Evolutionary conservation across 768 basidiomycete genomes (phyloP).

Genomic region (Postia placenta): DNA sequence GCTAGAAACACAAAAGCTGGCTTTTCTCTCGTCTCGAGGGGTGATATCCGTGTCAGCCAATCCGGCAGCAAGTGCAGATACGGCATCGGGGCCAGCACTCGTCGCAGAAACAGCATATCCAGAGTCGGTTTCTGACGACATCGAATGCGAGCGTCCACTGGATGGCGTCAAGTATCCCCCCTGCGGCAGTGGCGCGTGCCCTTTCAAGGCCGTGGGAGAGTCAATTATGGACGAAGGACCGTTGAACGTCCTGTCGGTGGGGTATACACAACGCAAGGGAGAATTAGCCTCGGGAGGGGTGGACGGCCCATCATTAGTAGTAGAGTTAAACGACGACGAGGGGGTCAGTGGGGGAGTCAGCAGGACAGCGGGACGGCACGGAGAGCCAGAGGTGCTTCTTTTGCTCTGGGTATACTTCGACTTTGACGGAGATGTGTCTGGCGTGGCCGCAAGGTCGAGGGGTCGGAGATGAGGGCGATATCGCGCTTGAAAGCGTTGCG

Average conservation of each 20-base stretch:
- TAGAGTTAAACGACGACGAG: constrained; percentile 45
- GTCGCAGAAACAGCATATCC: background rate
- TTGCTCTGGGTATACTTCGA: constrained; percentile 3
- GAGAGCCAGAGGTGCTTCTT: constrained; percentile 6
- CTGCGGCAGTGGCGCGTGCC: constrained; percentile 2
- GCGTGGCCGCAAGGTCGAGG: constrained; percentile 26
- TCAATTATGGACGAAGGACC: constrained; percentile 3
- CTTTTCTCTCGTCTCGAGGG: constrained; percentile 9
- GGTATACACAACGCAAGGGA: constrained; percentile 11
- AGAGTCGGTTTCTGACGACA: constrained; percentile 11
- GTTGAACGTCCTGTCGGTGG: constrained; percentile 6
- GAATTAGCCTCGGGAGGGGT: constrained; percentile 16
- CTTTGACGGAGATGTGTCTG: constrained; percentile 16
- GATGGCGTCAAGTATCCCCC: constrained; percentile 15
- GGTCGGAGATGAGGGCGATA: constrained; percentile 26
- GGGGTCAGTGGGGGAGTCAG: constrained; percentile 71
- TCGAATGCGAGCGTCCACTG: constrained; percentile 14
- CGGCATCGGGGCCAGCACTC: background rate
- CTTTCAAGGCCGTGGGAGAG: constrained; percentile 9
- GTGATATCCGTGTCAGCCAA: constrained; percentile 11
- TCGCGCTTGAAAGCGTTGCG: constrained; percentile 23
- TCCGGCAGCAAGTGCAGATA: constrained; percentile 4
- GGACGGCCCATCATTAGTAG: constrained; percentile 23
- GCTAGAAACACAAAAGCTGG: background rate
- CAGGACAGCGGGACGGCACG: constrained; percentile 28